Evolutionary conservation across 176 grass and related monocot genomes (phyloP).

Genomic region (Rhipidocladum racemiflorum): DNA sequence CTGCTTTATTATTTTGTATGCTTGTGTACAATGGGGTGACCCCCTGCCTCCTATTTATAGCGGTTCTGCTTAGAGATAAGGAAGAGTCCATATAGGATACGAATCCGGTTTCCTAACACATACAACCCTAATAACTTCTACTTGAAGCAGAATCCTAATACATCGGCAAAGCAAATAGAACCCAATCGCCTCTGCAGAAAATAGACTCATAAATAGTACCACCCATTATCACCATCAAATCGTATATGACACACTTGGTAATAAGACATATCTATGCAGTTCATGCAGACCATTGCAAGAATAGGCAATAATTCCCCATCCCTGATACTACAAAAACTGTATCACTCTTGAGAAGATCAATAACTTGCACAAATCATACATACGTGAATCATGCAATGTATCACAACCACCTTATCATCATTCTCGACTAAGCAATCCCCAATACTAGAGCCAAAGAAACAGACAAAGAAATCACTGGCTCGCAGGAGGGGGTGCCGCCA

Average conservation of each 20-base stretch:
- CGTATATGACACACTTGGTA: not conserved
- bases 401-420: not conserved
- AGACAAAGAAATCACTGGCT: too few relatives aligned
- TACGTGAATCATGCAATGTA: not conserved
- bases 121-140: not conserved
- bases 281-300: not conserved
- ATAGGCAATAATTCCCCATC: not conserved
- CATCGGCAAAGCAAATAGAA: not conserved
- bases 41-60: too few relatives aligned
- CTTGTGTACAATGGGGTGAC: too few relatives aligned
- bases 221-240: not conserved
- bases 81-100: too few relatives aligned
- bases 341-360: not conserved
- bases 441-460: not conserved
- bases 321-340: not conserved
- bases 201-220: not conserved
- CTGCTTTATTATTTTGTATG: too few relatives aligned
- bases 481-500: too few relatives aligned
- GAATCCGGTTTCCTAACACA: too few relatives aligned
- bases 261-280: not conserved
- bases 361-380: not conserved
- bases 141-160: not conserved
- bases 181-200: not conserved
- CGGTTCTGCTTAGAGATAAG: too few relatives aligned
- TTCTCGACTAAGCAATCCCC: not conserved